Evolutionary conservation across 2,329 filamentous ascomycete species (phyloP), one percentile per base, ranked within the genome.

Genomic region (Didymella sp.): DNA sequence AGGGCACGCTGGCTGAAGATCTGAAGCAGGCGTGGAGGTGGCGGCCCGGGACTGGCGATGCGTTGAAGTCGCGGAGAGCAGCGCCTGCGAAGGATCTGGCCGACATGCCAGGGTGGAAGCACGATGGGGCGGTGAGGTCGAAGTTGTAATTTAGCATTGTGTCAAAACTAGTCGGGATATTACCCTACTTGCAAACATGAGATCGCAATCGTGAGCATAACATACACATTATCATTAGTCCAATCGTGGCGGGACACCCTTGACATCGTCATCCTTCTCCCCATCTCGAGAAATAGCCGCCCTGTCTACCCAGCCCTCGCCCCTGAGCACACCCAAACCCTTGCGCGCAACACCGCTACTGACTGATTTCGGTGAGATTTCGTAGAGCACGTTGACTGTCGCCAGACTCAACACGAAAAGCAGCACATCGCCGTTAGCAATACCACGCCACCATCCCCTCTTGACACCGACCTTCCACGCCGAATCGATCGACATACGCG

Each of bases 381-480:
- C 91, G 69, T 94, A 91, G 1, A 95, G 86, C 8, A 85, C 85
- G 53, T 92, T 91, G 17, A 93, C 86, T 17, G 93, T 76, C 67
- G 91, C 90, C 77, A 96, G 81, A 44, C 91, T 90, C 17, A 87
- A 76, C 15, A 94, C 89, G 70, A 98, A 93, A 3, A 98, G 79
- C 79, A 89, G 85, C 5, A 97, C 86, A 76, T 98, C 94, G 0
- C 92, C 92, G 33, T 91, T 90, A 68, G 84, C 86, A 73, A 95
- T 83, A 11, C 91, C 91, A 62, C 84, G 87, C 92, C 94, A 96
- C 87, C 92, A 92, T 1, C 91, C 85, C 30, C 89, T 82, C 86
- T 98, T 98, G 52, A 90, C 86, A n/a, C 93, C 92, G 0, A 96
- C 91, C 80, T 96, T 96, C 91, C 92, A 98, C 42, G 92, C 76